Percentiles rank a stretch among this genome's conserved stretches.
Evolutionary conservation across 495 filamentous ascomycete genomes (phyloP).

Genomic region (Tuber melanosporum): DNA sequence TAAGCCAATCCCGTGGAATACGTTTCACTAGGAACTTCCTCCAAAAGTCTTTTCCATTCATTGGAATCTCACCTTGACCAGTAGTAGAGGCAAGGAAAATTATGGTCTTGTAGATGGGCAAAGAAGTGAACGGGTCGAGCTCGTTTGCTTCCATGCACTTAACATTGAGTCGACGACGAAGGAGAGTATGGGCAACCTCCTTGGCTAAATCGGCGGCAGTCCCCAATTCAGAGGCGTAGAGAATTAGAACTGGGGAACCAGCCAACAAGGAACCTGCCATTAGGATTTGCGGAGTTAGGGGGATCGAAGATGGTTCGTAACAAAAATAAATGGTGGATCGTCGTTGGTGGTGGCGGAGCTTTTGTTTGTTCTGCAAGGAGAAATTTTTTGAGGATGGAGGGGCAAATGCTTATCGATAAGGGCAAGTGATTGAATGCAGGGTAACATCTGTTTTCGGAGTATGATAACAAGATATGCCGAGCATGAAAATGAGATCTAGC

Average conservation of each 20-base stretch:
- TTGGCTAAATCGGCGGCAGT: conserved; percentile 83
- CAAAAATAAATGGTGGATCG: background rate
- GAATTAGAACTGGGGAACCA: conserved; percentile 54
- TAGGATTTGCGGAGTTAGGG: background rate
- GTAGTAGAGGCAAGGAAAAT: conserved; percentile 84
- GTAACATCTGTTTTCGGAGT: background rate
- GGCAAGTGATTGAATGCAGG: background rate
- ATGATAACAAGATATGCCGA: background rate
- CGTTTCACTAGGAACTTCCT: conserved; percentile 70
- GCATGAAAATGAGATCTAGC: too few species aligned
- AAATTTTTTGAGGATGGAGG: background rate
- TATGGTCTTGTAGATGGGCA: conserved; percentile 48
- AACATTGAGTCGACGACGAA: conserved; percentile 70
- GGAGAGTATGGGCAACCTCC: conserved; percentile 64
- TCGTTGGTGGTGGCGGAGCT: background rate
- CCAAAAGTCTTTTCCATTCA: conserved; percentile 76
- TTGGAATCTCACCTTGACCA: conserved; percentile 86
- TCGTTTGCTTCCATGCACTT: conserved; percentile 68
- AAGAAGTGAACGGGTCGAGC: conserved; percentile 44
- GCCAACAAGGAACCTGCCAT: background rate
- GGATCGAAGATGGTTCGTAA: background rate
- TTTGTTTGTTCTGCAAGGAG: background rate
- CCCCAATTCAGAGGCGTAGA: conserved; percentile 93
- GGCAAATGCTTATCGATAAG: background rate
- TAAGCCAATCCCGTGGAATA: conserved; percentile 63